Evolutionary conservation across 1,139 yeast species (phyloP).

Genomic region (Candida mesenterica): DNA sequence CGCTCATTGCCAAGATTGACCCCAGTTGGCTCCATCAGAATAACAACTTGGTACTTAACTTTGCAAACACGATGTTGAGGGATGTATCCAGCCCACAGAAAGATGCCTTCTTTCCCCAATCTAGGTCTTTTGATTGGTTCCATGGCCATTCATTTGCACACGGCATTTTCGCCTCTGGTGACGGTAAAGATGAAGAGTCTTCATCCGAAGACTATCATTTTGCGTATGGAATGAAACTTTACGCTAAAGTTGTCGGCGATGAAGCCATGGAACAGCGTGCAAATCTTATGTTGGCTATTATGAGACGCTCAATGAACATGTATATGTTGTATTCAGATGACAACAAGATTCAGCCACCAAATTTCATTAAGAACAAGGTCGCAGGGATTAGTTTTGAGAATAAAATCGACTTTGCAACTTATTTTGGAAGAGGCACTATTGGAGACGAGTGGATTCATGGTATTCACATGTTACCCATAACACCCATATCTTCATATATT

Average conservation of each 20-base stretch:
- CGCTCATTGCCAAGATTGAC: conserved; percentile 60
- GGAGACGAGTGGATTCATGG: conserved; percentile 50
- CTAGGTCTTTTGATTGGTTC: conserved; percentile 44
- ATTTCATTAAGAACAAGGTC: conserved; percentile 40
- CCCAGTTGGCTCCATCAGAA: conserved; percentile 30
- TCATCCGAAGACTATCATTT: conserved; percentile 48
- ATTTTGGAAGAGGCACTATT: conserved; percentile 43
- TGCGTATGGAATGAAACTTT: conserved; percentile 44
- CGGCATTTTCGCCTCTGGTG: conserved; percentile 45
- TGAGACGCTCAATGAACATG: conserved; percentile 43
- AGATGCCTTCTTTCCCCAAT: conserved; percentile 40
- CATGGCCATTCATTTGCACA: conserved; percentile 51
- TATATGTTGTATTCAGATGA: conserved; percentile 43
- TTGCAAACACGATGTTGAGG: conserved; percentile 35
- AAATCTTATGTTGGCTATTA: conserved; percentile 42
- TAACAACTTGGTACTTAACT: conserved; percentile 27
- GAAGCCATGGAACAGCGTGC: conserved; percentile 37
- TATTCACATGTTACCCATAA: conserved; percentile 48
- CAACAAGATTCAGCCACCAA: conserved; percentile 37
- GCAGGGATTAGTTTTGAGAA: conserved; percentile 48
- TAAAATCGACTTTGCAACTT: conserved; percentile 45
- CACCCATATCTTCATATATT: conserved; percentile 42
- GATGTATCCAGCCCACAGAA: conserved; percentile 43
- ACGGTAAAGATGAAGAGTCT: conserved; percentile 49
- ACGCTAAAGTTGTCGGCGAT: conserved; percentile 34